Evolutionary conservation across 768 basidiomycete species (phyloP).

Genomic region (Jaapia argillacea): DNA sequence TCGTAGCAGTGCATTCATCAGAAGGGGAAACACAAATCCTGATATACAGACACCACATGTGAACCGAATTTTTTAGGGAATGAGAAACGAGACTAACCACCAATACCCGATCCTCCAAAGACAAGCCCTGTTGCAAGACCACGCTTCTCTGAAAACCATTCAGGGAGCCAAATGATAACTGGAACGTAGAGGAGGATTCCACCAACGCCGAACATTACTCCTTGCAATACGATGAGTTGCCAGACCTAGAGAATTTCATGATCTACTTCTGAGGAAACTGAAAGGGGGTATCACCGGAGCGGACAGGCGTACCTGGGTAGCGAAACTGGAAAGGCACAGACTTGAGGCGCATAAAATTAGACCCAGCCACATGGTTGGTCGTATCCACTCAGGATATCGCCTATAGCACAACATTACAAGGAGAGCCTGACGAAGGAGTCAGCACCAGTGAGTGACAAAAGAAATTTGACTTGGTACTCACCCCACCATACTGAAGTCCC

Average conservation of each 20-base stretch:
- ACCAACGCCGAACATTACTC: too few relatives aligned
- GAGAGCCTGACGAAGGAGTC: slow-evolving; percentile 2
- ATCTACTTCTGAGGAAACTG: background rate
- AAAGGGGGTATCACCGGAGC: too few relatives aligned
- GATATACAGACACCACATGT: too few relatives aligned
- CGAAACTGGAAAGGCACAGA: slow-evolving; percentile 13
- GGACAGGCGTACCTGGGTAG: slow-evolving; percentile 5
- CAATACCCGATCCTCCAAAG: slow-evolving; percentile 12
- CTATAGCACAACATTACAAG: slow-evolving; percentile 9
- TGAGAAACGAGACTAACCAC: too few relatives aligned
- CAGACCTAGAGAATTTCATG: too few relatives aligned
- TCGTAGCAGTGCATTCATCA: slow-evolving; percentile 9
- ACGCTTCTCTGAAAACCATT: too few relatives aligned
- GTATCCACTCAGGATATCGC: slow-evolving; percentile 11
- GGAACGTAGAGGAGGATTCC: background rate
- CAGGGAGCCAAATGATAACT: background rate
- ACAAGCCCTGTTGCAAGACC: too few relatives aligned
- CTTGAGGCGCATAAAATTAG: slow-evolving; percentile 8
- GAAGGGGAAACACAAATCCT: slow-evolving; percentile 14
- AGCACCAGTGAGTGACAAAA: too few relatives aligned
- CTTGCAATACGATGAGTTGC: too few relatives aligned
- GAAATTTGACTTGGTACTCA: too few relatives aligned
- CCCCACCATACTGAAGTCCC: slow-evolving; percentile 1
- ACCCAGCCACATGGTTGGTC: slow-evolving; percentile 9
- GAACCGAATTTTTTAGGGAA: too few relatives aligned